These are phyloP conservation scores for Xylariaceae sp. DNA, from an alignment of 2,329 filamentous ascomycete genomes.

Conservation along the genomic window DNA sequence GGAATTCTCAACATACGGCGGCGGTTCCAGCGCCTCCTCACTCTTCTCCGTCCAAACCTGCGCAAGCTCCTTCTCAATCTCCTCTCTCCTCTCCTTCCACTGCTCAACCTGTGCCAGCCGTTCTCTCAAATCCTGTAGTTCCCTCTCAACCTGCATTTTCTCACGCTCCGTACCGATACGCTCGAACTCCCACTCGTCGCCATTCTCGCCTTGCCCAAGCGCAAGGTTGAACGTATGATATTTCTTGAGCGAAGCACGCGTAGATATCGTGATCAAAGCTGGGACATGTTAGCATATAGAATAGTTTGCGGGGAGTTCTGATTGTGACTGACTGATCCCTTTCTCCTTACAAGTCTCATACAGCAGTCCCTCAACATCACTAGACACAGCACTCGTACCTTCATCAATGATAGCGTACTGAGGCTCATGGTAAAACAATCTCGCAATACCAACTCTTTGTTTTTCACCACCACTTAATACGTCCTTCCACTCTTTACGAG, in stretches of 20 bases:
- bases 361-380: constrained; percentile 87
- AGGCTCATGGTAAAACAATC: constrained; percentile 91
- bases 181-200: constrained; percentile 89
- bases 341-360: constrained; percentile 92
- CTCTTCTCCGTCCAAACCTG: constrained; percentile 58
- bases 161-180: constrained; percentile 91
- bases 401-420: constrained; percentile 94
- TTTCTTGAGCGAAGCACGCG: constrained; percentile 88
- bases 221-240: constrained; percentile 92
- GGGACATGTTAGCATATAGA: constrained; percentile 16
- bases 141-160: constrained; percentile 89
- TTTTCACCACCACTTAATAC: constrained; percentile 97
- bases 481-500: constrained; percentile 97
- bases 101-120: constrained; percentile 76
- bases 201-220: constrained; percentile 75
- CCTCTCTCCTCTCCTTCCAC: constrained; percentile 74
- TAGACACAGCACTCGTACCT: constrained; percentile 89
- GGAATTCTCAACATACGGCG: constrained; percentile 38
- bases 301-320: background rate
- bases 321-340: constrained; percentile 72
- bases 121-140: constrained; percentile 80
- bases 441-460: constrained; percentile 87
- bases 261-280: constrained; percentile 94
- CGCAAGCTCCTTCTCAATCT: constrained; percentile 80
- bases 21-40: constrained; percentile 45